Evolutionary conservation across 805 yeast genomes (phyloP).

Genomic region (Lipomyces yamanashiensis): DNA sequence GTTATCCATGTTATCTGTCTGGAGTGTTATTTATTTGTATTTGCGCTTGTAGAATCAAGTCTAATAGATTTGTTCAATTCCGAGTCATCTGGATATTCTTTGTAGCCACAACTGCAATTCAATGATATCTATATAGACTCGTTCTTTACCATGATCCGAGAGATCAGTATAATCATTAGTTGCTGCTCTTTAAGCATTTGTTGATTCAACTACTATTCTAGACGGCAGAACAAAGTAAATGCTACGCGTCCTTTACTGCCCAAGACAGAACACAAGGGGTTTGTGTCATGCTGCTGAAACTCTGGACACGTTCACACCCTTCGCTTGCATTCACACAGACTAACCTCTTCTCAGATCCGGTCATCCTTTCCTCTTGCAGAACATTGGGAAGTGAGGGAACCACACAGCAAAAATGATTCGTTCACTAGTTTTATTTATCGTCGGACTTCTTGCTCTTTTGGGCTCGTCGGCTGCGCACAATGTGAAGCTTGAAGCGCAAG

Average conservation of each 20-base stretch:
- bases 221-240: no score
- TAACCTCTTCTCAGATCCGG: neutral
- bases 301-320: neutral
- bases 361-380: neutral
- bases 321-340: neutral
- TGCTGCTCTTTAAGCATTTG: no score
- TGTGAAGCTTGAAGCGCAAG: slow-evolving; percentile 36
- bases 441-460: slow-evolving; percentile 4
- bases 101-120: no score
- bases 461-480: slow-evolving; percentile 33
- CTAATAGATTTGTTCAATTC: no score
- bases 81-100: no score
- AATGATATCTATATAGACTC: no score
- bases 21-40: neutral
- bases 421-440: neutral
- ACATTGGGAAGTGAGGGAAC: neutral
- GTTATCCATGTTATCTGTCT: neutral
- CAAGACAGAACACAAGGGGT: neutral
- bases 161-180: no score
- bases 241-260: neutral
- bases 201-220: no score
- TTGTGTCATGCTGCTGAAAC: neutral
- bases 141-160: no score
- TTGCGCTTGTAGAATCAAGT: neutral
- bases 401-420: neutral